Conservation (phyloP, 805 yeast genomes). For the Starmerella potacharoeniae region DNA sequence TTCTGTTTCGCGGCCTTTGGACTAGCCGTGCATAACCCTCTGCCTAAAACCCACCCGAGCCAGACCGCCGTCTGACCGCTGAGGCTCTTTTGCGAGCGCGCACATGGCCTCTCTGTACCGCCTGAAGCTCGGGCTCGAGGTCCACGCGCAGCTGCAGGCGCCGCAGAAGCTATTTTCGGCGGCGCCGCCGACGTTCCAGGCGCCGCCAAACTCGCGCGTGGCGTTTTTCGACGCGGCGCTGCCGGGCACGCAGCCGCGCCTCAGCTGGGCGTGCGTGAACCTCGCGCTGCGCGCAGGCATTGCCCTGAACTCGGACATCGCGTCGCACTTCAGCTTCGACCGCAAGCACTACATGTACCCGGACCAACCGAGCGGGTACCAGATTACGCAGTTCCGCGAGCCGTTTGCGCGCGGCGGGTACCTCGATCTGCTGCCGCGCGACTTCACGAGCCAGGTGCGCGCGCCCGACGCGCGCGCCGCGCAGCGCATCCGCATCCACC, state of each 20-base stretch:
- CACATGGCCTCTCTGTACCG: conserved; percentile 16
- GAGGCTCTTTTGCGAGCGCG: not conserved
- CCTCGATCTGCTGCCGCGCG: conserved; percentile 41
- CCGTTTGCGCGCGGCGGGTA: conserved; percentile 68
- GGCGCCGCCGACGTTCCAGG: conserved; percentile 28
- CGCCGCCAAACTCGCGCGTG: conserved; percentile 54
- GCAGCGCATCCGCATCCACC: conserved; percentile 41
- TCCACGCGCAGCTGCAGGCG: conserved; percentile 81
- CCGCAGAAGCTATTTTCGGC: conserved; percentile 62
- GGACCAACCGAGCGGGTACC: conserved; percentile 94
- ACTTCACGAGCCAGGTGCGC: conserved; percentile 30
- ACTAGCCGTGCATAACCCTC: not conserved
- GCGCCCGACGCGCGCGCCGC: conserved; percentile 3
- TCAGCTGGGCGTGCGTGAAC: conserved; percentile 63
- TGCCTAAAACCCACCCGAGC: not conserved
- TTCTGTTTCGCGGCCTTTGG: not conserved
- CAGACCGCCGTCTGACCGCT: not conserved
- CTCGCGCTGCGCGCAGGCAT: conserved; percentile 63
- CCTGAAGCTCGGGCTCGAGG: conserved; percentile 80
- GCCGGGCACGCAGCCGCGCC: conserved; percentile 84
- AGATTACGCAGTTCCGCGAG: conserved; percentile 76
- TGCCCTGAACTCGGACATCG: conserved; percentile 53
- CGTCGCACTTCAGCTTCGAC: conserved; percentile 57
- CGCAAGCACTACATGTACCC: conserved; percentile 93
- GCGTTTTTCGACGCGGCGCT: conserved; percentile 74